Percentiles rank a stretch among this genome's conserved stretches.
These are phyloP conservation scores for Sisymbrium irio DNA, from an alignment of 345 rosid genomes.

Conservation along the genomic window DNA sequence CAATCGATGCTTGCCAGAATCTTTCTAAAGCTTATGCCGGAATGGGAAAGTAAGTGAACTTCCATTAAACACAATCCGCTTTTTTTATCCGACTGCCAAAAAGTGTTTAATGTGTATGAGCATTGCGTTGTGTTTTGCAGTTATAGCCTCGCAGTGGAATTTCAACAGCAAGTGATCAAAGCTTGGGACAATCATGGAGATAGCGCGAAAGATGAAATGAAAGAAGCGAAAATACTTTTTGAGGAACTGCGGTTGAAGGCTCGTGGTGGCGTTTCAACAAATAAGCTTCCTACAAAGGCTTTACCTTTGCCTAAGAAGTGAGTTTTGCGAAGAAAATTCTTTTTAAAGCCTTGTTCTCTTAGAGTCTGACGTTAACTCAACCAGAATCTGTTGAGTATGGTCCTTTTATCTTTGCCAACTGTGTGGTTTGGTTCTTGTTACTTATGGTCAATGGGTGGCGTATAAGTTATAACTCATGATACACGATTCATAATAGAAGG, in stretches of 20 bases:
- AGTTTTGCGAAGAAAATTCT: not conserved
- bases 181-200: conserved; percentile 86
- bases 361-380: no score
- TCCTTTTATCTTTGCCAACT: no score
- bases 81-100: not conserved
- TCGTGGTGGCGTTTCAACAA: conserved; percentile 38
- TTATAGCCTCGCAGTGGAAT: conserved; percentile 70
- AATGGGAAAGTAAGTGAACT: conserved; percentile 66
- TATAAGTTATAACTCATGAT: no score
- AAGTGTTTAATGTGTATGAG: not conserved
- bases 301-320: conserved; percentile 42
- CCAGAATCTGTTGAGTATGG: no score
- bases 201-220: conserved; percentile 60
- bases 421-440: no score
- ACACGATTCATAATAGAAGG: no score
- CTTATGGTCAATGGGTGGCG: no score
- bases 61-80: not conserved
- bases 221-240: conserved; percentile 52
- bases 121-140: conserved; percentile 43
- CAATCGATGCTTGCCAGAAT: conserved; percentile 91
- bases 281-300: conserved; percentile 39
- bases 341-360: no score
- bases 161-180: conserved; percentile 71
- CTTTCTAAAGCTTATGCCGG: conserved; percentile 81
- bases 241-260: conserved; percentile 64